Evolutionary conservation across 2,329 filamentous ascomycete species (phyloP), one percentile per base, ranked within the genome.

Genomic region (Gaeumannomyces sp.): DNA sequence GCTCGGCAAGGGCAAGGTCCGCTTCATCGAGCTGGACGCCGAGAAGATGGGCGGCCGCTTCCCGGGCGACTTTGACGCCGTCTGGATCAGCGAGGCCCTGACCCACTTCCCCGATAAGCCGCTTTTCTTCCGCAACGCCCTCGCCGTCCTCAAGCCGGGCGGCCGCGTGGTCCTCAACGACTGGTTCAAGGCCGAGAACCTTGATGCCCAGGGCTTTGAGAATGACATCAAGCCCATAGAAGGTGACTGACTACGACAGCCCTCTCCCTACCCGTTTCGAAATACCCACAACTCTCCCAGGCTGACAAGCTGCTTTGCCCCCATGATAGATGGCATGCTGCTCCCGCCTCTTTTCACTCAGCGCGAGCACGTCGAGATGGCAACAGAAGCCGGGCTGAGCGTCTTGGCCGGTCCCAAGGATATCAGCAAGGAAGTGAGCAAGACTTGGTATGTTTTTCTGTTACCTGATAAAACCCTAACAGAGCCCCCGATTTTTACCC

Each of bases 31-130:
- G 74, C 77, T 87, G 6, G 85, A 87, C 69, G 85, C 84, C 2
- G 85, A 87, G 75, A 84, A 79, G 70, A 86, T 88, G 82, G 80
- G 79, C 2, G 79, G 81, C 1, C 76, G 77, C 71, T 87, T 87
- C 67, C 72, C 70, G 2, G 71, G 71, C 1, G 71, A 68, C 2
- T 87, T 87, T 68, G 83, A 86, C 68, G 79, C 77, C 59, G 83
- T 87, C 28, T 88, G 85, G 85, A 86, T 87, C 71, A 85, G 82
- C 61, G 85, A 87, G 72, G 84, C 84, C 2, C 78, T 87, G 66
- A 85, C 82, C 68, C 85, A 87, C 72, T 80, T 87, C 65, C 83
- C 84, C 0, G 79, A 86, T 70, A 87, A 87, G 72, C 74, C 77
- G 2, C 73, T 86, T 2, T 87, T 87, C 74, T 87, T 87, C 70